These are phyloP conservation scores for Tylopilus plumbeoviolaceoides DNA, from an alignment of 768 basidiomycete genomes.

Conservation along the genomic window DNA sequence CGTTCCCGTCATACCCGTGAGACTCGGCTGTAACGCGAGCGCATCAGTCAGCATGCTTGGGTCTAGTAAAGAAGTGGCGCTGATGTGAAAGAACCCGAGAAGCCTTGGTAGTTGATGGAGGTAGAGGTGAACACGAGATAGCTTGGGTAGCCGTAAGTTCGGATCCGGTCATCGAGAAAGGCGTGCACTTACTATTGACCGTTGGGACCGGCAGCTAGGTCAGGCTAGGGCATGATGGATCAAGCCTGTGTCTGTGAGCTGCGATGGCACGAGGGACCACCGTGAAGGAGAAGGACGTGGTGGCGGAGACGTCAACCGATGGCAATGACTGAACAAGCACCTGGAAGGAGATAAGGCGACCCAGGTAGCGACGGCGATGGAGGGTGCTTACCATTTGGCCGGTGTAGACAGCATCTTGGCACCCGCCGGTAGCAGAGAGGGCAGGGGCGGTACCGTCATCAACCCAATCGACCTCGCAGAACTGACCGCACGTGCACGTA, in stretches of 20 bases:
- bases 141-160: conserved; percentile 31
- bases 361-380: not conserved
- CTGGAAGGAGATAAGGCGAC: conserved; percentile 29
- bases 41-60: not conserved
- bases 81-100: too few relatives aligned
- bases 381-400: conserved; percentile 28
- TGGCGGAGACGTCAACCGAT: conserved; percentile 49
- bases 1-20: conserved; percentile 58
- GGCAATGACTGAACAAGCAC: conserved; percentile 53
- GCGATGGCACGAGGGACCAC: conserved; percentile 33
- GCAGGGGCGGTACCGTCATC: conserved; percentile 58
- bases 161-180: not conserved
- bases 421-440: conserved; percentile 47
- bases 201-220: conserved; percentile 51
- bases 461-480: conserved; percentile 56
- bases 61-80: too few relatives aligned
- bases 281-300: conserved; percentile 50
- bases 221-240: conserved; percentile 38
- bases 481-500: conserved; percentile 49
- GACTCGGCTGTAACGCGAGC: conserved; percentile 35
- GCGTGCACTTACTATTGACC: conserved; percentile 47
- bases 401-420: conserved; percentile 54
- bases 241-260: not conserved
- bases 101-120: conserved; percentile 10
- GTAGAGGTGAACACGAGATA: conserved; percentile 57